Percentiles rank a stretch among this genome's conserved stretches.
Conservation (phyloP, 805 yeast species). For the Metschnikowia colocasiae region DNA sequence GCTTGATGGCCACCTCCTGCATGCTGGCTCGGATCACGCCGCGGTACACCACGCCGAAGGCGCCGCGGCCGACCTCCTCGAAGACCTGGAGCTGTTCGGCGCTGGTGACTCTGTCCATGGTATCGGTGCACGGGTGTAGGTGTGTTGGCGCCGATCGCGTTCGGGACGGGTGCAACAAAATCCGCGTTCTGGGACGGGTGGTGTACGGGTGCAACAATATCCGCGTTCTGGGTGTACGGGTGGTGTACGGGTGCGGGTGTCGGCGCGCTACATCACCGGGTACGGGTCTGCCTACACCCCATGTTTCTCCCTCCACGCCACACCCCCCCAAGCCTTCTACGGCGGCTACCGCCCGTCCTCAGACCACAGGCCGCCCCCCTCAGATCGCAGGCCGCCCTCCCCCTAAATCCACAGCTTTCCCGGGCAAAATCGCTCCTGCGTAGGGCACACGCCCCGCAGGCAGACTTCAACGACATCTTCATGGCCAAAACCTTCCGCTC, state of each 20-base stretch:
- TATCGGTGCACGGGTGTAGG: not conserved
- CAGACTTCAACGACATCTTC: constrained; percentile 15
- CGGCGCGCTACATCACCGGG: too few species aligned
- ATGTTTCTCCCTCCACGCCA: not conserved
- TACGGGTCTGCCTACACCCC: not conserved
- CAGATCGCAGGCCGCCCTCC: too few species aligned
- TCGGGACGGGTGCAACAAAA: too few species aligned
- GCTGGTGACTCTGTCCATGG: constrained; percentile 21
- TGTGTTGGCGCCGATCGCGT: too few species aligned
- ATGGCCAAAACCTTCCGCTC: constrained; percentile 18
- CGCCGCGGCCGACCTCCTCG: constrained; percentile 69
- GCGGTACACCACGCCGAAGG: constrained; percentile 71
- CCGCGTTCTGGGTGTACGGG: too few species aligned
- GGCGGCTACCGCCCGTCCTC: not conserved
- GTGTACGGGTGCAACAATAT: too few species aligned
- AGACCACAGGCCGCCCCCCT: not conserved
- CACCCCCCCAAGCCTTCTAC: not conserved
- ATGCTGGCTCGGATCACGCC: constrained; percentile 48
- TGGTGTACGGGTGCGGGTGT: not conserved
- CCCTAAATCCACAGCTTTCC: too few species aligned
- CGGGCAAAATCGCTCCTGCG: not conserved
- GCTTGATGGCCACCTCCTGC: constrained; percentile 55
- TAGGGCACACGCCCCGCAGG: not conserved
- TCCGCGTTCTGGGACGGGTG: too few species aligned
- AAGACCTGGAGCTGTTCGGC: constrained; percentile 41